Base-by-base conservation (phyloP, 129 eudicot genomes). In the Oenanthe sinensis region DNA sequence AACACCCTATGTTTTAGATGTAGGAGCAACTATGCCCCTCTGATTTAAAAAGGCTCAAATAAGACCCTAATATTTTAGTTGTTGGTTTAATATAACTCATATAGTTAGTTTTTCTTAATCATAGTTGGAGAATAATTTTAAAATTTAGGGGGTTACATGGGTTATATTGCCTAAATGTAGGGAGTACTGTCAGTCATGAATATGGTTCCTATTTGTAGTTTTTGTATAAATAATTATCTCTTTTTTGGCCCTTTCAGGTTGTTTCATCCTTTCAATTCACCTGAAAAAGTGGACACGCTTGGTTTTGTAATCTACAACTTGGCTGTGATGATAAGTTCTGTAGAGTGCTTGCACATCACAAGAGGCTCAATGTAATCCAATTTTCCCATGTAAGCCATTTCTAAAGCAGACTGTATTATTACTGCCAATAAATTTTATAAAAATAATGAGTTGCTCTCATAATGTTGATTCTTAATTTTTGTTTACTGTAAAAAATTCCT, bases 231-330 rank as follows among this genome's bases (percentile, higher is more conserved):
- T 36, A 73, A 77, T 52, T 44, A 45, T 46, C 14, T 45, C 48
- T 69, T 22, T 50, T 40, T 75, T 74, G 44, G 40, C 54, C 73
- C 44, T 55, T 89, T 85, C 94, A 95, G 98, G 98, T 91, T 48
- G 90, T 95, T 81, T 85, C 90, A 71, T 91, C 98, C 50, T 95
- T 91, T 91, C 87, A 85, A 75, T 82, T 95, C 36, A 82, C 75
- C 60, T 85, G 82, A 88, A 44, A 37, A 45, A 12, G 46, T 44
- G 26, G 54, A 63, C 55, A 81, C 45, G 2, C 70, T 65, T 11
- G 68, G 68, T 49, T 65, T 63, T 75, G 70, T 67, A 67, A 67
- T 12, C 72, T 67, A 67, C 22, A 19, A 6, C 39, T 15, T 67
- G 19, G 22, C 42, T 26, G 19, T 67, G 43, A 67, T 30, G 40